Conservation (phyloP, 2,329 filamentous ascomycete genomes). For the Graphiopsis chlorocephala region DNA sequence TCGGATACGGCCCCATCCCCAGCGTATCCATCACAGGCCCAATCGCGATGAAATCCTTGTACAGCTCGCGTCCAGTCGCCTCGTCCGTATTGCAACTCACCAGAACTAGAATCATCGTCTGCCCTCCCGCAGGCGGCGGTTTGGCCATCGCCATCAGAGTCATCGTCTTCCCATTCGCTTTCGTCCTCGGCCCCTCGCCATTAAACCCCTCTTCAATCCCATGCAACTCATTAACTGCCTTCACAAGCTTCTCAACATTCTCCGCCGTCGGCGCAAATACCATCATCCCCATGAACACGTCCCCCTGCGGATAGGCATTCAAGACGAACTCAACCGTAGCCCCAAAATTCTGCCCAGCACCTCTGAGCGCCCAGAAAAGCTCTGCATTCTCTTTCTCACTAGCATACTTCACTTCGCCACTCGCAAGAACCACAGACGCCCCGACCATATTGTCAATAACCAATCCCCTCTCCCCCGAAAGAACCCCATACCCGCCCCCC, state of each 20-base stretch:
- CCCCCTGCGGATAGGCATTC: conserved; percentile 27
- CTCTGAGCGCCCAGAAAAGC: conserved; percentile 49
- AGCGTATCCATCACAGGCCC: conserved; percentile 25
- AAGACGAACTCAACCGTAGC: conserved; percentile 47
- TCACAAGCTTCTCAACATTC: conserved; percentile 22
- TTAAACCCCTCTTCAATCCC: conserved; percentile 17
- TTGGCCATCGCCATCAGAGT: conserved; percentile 24
- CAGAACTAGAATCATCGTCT: conserved; percentile 25
- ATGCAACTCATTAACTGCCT: conserved; percentile 25
- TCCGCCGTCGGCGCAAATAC: conserved; percentile 33
- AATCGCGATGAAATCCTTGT: conserved; percentile 25
- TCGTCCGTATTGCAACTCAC: conserved; percentile 22
- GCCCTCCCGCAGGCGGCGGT: conserved; percentile 25
- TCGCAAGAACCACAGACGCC: conserved; percentile 41
- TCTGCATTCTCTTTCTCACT: conserved; percentile 47
- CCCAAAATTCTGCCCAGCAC: conserved; percentile 48
- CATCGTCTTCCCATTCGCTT: conserved; percentile 20
- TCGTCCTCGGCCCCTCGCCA: conserved; percentile 18
- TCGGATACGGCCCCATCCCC: conserved; percentile 22
- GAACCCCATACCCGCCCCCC: conserved; percentile 35
- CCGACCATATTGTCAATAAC: conserved; percentile 50
- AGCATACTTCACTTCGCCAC: conserved; percentile 38
- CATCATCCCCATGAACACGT: conserved; percentile 38
- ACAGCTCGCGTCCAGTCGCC: conserved; percentile 22
- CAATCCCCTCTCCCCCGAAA: conserved; percentile 55